Evolutionary conservation across 305 asterid genomes (phyloP), one percentile per base, ranked within the genome.

Genomic region (Plantago rigida): DNA sequence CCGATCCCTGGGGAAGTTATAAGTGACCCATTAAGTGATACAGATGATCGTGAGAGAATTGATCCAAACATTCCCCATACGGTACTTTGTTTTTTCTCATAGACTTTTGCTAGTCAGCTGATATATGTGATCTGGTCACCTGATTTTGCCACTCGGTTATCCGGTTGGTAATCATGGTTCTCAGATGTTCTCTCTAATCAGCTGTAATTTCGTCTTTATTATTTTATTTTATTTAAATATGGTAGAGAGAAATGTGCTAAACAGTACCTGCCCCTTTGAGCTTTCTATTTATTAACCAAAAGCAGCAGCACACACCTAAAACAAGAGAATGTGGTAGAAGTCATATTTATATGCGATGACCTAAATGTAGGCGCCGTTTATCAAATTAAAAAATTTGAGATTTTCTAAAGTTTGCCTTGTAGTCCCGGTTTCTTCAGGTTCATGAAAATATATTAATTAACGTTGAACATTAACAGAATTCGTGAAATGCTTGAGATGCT

Each of bases 1-100:
- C 84, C 79, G 60, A 74, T 75, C 49, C 87, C 95, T 49, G 87
- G 85, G 47, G 99, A 89, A 77, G 87, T 87, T 62, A 82, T 93
- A 42, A 93, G 97, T 77, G 99, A 93, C 77, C 99, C 99, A 56
- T 69, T 93, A 77, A 82, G 87, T 77, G 95, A 85, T 65, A 70
- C 78, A 55, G 97, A 74, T 60, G 97, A 87, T 63, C 78, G 69
- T 36, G 95, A 84, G 59, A 84, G 84, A 73, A 63, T 67, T 68
- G 93, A 83, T 70, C 84, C 75, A n/a, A 84, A 80, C 66, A 85
- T 71, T 67, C 94, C 76, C 75, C 97, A 89, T 74, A 83, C 85
- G 97, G 99, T 88, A 69, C 60, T 70, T 63, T 51, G 13, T 13
- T 17, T 52, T 56, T 56, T 68, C 53, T 62, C 36, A 45, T 56